Base-by-base conservation (phyloP, 1,284 basidiomycete genomes). In the Ganoderma lucidum region DNA sequence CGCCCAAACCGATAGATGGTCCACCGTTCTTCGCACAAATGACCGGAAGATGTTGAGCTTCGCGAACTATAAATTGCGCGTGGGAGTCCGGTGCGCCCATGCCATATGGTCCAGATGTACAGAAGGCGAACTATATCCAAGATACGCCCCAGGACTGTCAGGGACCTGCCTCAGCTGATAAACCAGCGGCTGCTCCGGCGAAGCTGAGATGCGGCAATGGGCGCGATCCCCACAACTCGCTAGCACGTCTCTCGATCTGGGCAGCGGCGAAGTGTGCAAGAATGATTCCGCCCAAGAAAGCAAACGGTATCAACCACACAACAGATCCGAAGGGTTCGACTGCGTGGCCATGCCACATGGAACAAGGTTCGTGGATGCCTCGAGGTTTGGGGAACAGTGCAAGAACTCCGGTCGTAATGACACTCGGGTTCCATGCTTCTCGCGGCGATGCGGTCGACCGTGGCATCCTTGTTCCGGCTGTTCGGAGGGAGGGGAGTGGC, bases 11-110 rank as follows among this genome's bases (percentile, higher is more conserved):
- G 19, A n/a, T 48, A 10, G 45, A n/a, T 23, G 45, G n/a, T n/a
- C n/a, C 19, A 10, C 9, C 23, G 6, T 48, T 56, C 30, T 56
- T 56, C 48, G 23, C 48, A 28, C 23, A 23, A 28, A 6, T 35
- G 53, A 56, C 53, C 30, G 30, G 30, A 17, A 32, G 53, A 30
- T 19, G 17, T 56, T 30, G 53, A 30, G 15, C 53, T 56, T 56
- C 30, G 53, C 30, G 12, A 56, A 56, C 53, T 56, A 56, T 56
- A 56, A 56, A 56, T 56, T 56, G 53, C 53, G 30, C 53, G 53
- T 56, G 53, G 32, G 53, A 56, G 30, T 3, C 30, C 30, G 53
- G 53, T 56, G 53, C 53, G 30, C 32, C 53, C 35, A 30, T 23
- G 32, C 53, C 53, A 56, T 56, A 56, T 56, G 53, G 53, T 32